Conservation (phyloP, 192 early-diverging fungal species). For the Umbelopsis sp. region DNA sequence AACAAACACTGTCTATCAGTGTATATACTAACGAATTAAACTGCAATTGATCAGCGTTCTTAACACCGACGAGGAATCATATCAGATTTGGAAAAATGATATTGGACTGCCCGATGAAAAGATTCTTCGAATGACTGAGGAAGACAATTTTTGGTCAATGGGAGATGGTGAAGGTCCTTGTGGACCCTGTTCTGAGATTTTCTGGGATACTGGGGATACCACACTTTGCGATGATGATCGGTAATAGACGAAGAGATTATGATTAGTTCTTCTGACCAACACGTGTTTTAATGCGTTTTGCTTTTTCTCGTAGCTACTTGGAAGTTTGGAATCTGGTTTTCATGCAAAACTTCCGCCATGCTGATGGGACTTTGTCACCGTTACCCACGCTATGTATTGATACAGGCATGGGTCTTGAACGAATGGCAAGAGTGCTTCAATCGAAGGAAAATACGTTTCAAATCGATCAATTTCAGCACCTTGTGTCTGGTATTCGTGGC, state of each 20-base stretch:
- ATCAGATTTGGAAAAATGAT: slow-evolving; percentile 56
- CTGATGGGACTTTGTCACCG: slow-evolving; percentile 45
- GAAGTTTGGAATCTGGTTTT: slow-evolving; percentile 71
- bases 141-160: slow-evolving; percentile 71
- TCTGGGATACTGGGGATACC: slow-evolving; percentile 59
- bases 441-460: slow-evolving; percentile 53
- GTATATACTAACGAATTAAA: background rate
- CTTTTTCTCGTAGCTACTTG: slow-evolving; percentile 45
- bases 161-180: slow-evolving; percentile 66
- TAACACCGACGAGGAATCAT: slow-evolving; percentile 56
- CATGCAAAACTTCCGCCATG: slow-evolving; percentile 57
- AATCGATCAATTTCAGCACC: slow-evolving; percentile 52
- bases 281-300: background rate
- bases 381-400: slow-evolving; percentile 60
- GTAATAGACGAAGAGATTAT: background rate
- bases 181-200: slow-evolving; percentile 66
- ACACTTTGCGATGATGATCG: slow-evolving; percentile 42
- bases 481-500: slow-evolving; percentile 47
- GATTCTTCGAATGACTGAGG: slow-evolving; percentile 50
- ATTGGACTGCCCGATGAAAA: slow-evolving; percentile 53
- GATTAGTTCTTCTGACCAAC: background rate
- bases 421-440: slow-evolving; percentile 56
- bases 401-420: slow-evolving; percentile 64
- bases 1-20: background rate
- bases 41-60: slow-evolving; percentile 41